These are phyloP conservation scores for Mycena capillaripes DNA, from an alignment of 768 basidiomycete genomes.

Conservation along the genomic window DNA sequence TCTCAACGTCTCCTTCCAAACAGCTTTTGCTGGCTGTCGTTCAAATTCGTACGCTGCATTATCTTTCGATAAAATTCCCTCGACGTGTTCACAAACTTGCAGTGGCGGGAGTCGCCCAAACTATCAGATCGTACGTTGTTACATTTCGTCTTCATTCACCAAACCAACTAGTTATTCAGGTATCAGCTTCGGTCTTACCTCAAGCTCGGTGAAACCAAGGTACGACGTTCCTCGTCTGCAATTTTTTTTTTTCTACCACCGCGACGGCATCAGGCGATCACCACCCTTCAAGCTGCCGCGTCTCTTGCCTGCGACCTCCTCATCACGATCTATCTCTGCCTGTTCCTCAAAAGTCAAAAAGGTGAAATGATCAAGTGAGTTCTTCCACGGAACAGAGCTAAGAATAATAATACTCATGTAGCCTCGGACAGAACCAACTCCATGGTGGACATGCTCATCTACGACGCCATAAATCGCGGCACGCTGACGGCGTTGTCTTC, in stretches of 20 bases:
- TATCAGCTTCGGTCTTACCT: constrained; percentile 19
- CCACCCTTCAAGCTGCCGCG: no score
- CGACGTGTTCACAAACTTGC: no score
- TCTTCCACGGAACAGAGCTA: no score
- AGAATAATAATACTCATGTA: not conserved
- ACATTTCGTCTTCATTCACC: not conserved
- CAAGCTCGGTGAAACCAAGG: constrained; percentile 27
- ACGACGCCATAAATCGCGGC: constrained; percentile 29
- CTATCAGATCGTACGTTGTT: constrained; percentile 2
- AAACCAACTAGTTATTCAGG: not conserved
- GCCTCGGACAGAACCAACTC: constrained; percentile 20
- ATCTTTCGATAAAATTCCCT: no score
- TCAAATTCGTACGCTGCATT: not conserved
- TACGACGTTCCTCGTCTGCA: not conserved
- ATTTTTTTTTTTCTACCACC: no score
- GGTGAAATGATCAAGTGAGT: no score
- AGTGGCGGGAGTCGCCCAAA: constrained; percentile 26
- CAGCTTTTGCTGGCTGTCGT: constrained; percentile 2
- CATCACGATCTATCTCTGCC: no score
- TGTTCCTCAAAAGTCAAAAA: no score
- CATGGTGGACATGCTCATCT: constrained; percentile 25
- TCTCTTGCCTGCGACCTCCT: no score
- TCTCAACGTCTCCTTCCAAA: no score
- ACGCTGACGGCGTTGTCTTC: constrained; percentile 28
- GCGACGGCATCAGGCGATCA: no score